A percentile compares a stretch with the other conserved stretches of the same genome.
These are phyloP conservation scores for Diaporthe destruens DNA, from an alignment of 2,329 filamentous ascomycete genomes.

Conservation along the genomic window DNA sequence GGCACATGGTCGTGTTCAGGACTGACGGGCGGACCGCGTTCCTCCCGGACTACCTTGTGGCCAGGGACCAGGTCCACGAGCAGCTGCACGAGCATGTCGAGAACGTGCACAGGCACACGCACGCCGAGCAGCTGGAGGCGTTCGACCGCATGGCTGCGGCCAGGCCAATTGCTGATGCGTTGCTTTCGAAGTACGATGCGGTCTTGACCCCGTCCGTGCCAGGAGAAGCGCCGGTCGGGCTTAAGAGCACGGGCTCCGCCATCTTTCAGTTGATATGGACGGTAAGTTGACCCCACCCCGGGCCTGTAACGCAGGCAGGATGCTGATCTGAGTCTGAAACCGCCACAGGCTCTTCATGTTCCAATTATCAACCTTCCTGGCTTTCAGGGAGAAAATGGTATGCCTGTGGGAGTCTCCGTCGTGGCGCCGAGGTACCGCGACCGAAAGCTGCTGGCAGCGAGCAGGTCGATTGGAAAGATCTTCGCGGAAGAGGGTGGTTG, in stretches of 20 bases:
- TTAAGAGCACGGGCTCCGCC: constrained; percentile 66
- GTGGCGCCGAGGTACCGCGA: constrained; percentile 62
- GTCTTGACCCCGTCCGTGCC: constrained; percentile 69
- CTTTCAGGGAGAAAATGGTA: constrained; percentile 66
- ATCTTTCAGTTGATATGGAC: constrained; percentile 66
- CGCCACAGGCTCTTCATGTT: constrained; percentile 62
- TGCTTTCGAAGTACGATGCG: constrained; percentile 64
- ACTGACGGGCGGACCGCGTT: constrained; percentile 67
- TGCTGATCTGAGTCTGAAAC: background rate
- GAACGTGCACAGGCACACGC: constrained; percentile 57
- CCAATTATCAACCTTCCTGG: constrained; percentile 75
- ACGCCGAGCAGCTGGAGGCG: constrained; percentile 63
- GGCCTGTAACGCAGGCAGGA: too few relatives aligned
- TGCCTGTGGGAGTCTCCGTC: constrained; percentile 72
- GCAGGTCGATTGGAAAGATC: constrained; percentile 54
- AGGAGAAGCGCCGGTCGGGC: constrained; percentile 70
- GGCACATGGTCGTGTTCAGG: constrained; percentile 64
- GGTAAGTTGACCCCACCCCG: constrained; percentile 50
- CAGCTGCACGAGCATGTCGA: constrained; percentile 65
- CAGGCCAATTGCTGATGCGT: constrained; percentile 66
- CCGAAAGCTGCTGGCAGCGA: constrained; percentile 55
- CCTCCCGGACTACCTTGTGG: constrained; percentile 63
- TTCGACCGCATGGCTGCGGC: constrained; percentile 67
- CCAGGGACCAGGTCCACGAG: constrained; percentile 60
- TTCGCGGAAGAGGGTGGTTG: constrained; percentile 56